These are phyloP conservation scores for Persicaria maculosa DNA, from an alignment of 148 eudicot species.

Conservation along the genomic window DNA sequence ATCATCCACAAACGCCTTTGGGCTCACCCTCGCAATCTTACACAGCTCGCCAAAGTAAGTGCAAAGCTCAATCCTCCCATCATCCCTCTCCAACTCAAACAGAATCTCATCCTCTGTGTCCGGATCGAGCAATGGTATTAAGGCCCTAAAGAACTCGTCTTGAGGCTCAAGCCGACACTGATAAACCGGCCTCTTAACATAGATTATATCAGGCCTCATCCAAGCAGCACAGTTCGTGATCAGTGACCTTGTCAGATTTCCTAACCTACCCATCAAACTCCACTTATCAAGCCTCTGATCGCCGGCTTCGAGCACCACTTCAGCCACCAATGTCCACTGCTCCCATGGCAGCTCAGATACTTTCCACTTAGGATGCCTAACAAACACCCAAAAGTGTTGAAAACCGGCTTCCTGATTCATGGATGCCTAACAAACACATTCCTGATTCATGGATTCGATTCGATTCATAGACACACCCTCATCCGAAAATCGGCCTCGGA, in stretches of 20 bases:
- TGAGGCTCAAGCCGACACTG: conserved; percentile 95
- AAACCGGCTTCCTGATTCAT: conserved; percentile 43
- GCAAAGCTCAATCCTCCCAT: conserved; percentile 63
- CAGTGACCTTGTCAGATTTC: conserved; percentile 56
- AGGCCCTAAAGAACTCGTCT: conserved; percentile 52
- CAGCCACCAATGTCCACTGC: conserved; percentile 91
- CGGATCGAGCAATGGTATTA: conserved; percentile 69
- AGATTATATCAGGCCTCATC: conserved; percentile 92
- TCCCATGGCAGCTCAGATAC: conserved; percentile 76
- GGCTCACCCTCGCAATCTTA: conserved; percentile 69
- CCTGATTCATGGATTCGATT: conserved; percentile 40
- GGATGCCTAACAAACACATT: conserved; percentile 71
- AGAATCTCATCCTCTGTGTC: conserved; percentile 49
- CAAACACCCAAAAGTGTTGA: conserved; percentile 73
- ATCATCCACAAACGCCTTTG: conserved; percentile 90
- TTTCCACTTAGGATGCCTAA: conserved; percentile 87
- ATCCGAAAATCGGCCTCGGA: conserved; percentile 68
- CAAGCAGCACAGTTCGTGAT: conserved; percentile 91
- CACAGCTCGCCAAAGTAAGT: conserved; percentile 90
- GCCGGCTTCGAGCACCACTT: conserved; percentile 70
- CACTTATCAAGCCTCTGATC: conserved; percentile 88
- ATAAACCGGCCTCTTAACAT: conserved; percentile 82
- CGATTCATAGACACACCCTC: conserved; percentile 49
- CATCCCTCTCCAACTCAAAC: conserved; percentile 69
- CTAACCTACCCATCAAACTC: conserved; percentile 95